Percentiles rank a stretch among this genome's conserved stretches.
These are phyloP conservation scores for Leccinum griseonigrum DNA, from an alignment of 1,284 basidiomycete species.

Conservation along the genomic window DNA sequence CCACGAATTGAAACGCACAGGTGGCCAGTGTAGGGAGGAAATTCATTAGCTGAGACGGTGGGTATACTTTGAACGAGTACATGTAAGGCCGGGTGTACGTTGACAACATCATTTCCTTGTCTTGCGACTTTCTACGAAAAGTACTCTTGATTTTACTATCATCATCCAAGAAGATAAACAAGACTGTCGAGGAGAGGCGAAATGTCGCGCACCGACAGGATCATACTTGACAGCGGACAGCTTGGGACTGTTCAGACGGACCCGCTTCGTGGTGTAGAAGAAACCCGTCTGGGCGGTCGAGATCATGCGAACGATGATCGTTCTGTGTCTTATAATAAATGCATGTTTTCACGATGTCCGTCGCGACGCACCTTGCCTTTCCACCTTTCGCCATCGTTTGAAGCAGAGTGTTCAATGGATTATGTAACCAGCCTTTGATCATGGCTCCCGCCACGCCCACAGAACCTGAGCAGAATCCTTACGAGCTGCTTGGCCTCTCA, in stretches of 20 bases:
- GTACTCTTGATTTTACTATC: conserved; percentile 66
- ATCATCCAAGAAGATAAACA: conserved; percentile 5
- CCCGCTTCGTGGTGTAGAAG: conserved; percentile 82
- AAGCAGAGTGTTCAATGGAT: neutral
- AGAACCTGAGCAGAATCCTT: conserved; percentile 65
- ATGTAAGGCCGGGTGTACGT: neutral
- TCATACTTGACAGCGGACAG: conserved; percentile 88
- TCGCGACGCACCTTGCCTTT: conserved; percentile 49
- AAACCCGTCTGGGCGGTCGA: conserved; percentile 89
- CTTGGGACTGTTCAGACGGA: conserved; percentile 63
- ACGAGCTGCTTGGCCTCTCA: conserved; percentile 69
- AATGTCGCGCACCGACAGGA: conserved; percentile 63
- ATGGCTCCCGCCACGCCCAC: conserved; percentile 17
- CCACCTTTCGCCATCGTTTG: conserved; percentile 39
- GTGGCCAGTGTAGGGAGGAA: neutral
- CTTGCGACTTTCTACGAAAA: conserved; percentile 80
- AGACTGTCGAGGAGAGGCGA: neutral
- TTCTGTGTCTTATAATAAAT: conserved; percentile 45
- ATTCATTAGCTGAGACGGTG: neutral
- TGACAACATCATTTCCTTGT: conserved; percentile 46
- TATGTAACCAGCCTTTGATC: neutral
- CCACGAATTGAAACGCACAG: neutral
- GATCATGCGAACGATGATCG: conserved; percentile 80
- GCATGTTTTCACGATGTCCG: neutral
- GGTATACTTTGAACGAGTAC: neutral